These are phyloP conservation scores for Euptelea pleiosperma DNA, from an alignment of 164 flowering plant genomes.

Conservation along the genomic window DNA sequence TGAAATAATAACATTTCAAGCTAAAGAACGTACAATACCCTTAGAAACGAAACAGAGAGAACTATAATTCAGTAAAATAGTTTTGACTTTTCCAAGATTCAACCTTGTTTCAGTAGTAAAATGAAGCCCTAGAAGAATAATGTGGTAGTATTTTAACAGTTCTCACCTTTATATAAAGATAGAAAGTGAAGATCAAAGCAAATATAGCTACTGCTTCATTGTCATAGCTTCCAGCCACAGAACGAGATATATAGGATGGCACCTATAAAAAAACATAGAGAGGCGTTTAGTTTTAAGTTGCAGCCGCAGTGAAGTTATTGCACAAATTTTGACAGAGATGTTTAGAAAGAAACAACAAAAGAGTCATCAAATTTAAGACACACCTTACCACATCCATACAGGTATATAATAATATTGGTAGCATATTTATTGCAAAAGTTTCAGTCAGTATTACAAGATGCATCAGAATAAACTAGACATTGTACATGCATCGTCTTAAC, in stretches of 20 bases:
- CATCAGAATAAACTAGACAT: no score
- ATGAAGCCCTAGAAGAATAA: no score
- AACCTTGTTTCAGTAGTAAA: no score
- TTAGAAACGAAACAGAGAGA: not conserved
- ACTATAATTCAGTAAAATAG: not conserved
- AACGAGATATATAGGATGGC: constrained; percentile 95
- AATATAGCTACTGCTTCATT: constrained; percentile 99
- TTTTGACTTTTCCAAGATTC: not conserved
- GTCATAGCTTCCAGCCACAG: constrained; percentile 99
- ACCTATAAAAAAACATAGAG: constrained; percentile 51
- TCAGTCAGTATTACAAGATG: not conserved
- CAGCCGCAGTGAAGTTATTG: not conserved
- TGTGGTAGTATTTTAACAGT: not conserved
- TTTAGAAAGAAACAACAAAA: not conserved
- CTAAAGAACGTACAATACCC: not conserved
- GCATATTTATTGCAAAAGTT: not conserved
- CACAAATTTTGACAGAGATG: no score
- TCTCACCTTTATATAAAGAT: constrained; percentile 87
- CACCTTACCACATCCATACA: not conserved
- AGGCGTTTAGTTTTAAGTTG: not conserved
- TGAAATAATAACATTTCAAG: not conserved
- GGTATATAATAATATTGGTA: not conserved
- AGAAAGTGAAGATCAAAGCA: constrained; percentile 95
- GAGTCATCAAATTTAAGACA: not conserved
- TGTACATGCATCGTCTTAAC: no score